These are phyloP conservation scores for Thalassiosira sp. DNA, from an alignment of 352 stramenopile genomes.

Conservation along the genomic window DNA sequence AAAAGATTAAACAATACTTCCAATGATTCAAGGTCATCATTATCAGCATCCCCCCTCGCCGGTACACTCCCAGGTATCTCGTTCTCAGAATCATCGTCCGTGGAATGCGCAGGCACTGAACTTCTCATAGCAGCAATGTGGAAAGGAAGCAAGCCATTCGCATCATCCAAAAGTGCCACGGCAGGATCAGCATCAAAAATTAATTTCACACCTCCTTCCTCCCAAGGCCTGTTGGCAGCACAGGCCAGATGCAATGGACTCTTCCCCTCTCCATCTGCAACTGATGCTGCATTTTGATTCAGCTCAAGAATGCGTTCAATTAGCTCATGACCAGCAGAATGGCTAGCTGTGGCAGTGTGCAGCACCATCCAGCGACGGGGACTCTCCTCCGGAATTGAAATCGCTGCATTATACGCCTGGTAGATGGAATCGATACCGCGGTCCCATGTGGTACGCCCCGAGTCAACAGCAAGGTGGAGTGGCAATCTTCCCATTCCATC, in stretches of 20 bases:
- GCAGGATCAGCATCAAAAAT: constrained; percentile 68
- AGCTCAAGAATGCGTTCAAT: constrained; percentile 62
- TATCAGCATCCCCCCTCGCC: background rate
- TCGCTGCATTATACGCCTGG: constrained; percentile 55
- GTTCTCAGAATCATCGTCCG: background rate
- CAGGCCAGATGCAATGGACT: constrained; percentile 74
- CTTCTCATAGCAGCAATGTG: constrained; percentile 49
- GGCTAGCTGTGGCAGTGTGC: constrained; percentile 56
- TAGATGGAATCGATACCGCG: constrained; percentile 61
- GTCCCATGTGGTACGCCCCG: constrained; percentile 62
- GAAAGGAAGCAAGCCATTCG: constrained; percentile 61
- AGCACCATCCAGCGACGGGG: constrained; percentile 62
- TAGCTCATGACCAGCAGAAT: constrained; percentile 37
- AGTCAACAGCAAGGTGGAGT: constrained; percentile 67
- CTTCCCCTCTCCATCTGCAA: constrained; percentile 53
- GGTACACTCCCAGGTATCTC: background rate
- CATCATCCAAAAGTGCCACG: constrained; percentile 44
- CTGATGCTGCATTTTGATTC: constrained; percentile 40
- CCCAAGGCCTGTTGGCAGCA: constrained; percentile 55
- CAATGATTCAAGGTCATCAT: constrained; percentile 35
- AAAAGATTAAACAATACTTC: constrained; percentile 48
- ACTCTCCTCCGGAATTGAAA: constrained; percentile 58
- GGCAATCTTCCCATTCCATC: constrained; percentile 65
- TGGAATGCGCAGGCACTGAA: background rate
- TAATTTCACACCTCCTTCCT: constrained; percentile 43